A percentile compares a stretch with the other conserved stretches of the same genome.
Evolutionary conservation across 169 alveolate species (phyloP).

Genomic region (Plasmodium gonderi): DNA sequence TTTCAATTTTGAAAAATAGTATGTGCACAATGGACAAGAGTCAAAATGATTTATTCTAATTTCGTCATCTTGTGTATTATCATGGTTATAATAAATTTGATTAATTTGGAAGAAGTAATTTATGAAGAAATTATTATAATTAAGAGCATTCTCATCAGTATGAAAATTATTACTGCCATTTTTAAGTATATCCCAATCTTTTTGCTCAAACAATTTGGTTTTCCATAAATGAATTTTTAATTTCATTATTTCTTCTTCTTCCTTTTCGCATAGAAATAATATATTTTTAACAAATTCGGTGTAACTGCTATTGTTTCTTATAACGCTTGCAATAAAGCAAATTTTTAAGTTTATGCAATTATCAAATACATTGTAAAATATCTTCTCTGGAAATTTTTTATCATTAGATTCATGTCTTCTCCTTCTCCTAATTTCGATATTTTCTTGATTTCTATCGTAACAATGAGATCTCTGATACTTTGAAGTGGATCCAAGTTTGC

Average conservation of each 20-base stretch:
- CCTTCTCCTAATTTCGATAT: not conserved
- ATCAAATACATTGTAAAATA: conserved; percentile 6
- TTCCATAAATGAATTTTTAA: not conserved
- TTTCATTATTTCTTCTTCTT: conserved; percentile 4
- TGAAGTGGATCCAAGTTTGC: too few species aligned
- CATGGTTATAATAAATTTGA: not conserved
- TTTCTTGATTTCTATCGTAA: not conserved
- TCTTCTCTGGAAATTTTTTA: not conserved
- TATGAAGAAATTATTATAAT: not conserved
- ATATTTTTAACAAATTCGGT: not conserved
- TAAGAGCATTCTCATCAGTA: not conserved
- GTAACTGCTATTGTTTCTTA: conserved; percentile 2
- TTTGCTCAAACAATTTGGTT: not conserved
- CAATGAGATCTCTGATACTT: not conserved
- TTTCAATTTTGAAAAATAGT: conserved; percentile 13
- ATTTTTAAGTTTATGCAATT: conserved; percentile 36
- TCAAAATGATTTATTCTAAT: not conserved
- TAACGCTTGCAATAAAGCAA: conserved; percentile 15
- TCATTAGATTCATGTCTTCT: not conserved
- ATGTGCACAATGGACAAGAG: conserved; percentile 18
- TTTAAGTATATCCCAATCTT: conserved; percentile 10
- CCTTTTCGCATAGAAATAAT: conserved; percentile 7
- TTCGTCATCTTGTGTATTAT: not conserved
- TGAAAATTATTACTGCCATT: not conserved
- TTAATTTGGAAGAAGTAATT: not conserved